Base-by-base conservation (phyloP, 192 early-diverging fungal genomes). In the Backusella tarrabulga region DNA sequence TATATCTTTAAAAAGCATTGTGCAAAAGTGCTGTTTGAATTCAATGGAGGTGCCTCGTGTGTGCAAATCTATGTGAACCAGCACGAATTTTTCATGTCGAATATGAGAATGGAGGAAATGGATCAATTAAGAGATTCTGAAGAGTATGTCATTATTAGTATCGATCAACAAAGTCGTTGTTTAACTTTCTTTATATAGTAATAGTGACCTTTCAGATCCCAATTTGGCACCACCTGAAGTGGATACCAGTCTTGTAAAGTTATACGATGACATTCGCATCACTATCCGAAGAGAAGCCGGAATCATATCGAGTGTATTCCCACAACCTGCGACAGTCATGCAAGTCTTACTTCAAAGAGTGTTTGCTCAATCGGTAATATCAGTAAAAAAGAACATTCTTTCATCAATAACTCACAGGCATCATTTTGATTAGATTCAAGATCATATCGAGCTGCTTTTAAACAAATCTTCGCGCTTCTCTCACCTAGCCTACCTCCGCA, bases 21-120 rank as follows among this genome's bases (percentile, higher is more conserved):
- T 72, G 97, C 98, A 54, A 92, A 90, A 76, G 89, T 93, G 3
- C 85, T 99, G 68, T 87, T 93, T 60, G 95, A 97, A 46, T 97
- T 99, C 82, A 99, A 99, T 73, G 97, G 98, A 34, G 97, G 98
- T 38, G 91, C 91, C 72, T 97, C 96, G 0, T 96, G 95, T 76
- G 89, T 98, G 29, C 94, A 97, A 77, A 93, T 92, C 34, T 99
- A 97, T 78, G 94, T 99, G 54, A 97, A 97, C 84, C 98, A 98
- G 79, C 97, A 99, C 76, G 93, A 95, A 74, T 97, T 99, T 75
- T 98, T 98, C 72, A 91, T 97, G 76, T 92, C 93, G 42, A 90
- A 90, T 73, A 87, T 92, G 83, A 90, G 93, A 66, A 85, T 88
- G 73, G 85, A 83, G 29, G 89, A 93, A 83, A 77, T 85, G 50